Conservation (phyloP, 306 rosid species). For the Luffa aegyptiaca region DNA sequence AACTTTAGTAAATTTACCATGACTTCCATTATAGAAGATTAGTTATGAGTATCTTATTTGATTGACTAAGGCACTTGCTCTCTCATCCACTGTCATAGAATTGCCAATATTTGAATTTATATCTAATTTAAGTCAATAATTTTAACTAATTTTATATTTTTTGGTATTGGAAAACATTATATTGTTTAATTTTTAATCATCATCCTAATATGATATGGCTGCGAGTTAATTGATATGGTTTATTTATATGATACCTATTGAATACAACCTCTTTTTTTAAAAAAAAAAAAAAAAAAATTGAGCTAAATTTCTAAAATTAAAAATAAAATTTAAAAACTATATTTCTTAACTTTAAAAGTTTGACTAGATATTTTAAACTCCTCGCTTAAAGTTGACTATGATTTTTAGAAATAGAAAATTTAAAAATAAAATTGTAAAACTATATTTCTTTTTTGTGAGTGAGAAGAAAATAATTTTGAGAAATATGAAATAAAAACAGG, state of each 20-base stretch:
- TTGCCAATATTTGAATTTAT: background rate
- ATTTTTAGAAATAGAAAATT: background rate
- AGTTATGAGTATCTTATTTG: too few relatives aligned
- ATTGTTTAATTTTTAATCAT: background rate
- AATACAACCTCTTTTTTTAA: too few relatives aligned
- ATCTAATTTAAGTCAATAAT: background rate
- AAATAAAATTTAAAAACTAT: too few relatives aligned
- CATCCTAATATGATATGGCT: background rate
- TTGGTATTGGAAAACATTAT: background rate
- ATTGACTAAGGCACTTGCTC: too few relatives aligned
- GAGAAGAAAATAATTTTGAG: background rate
- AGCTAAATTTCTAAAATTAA: too few relatives aligned
- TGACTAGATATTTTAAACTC: too few relatives aligned
- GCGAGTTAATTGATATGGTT: background rate
- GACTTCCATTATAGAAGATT: too few relatives aligned
- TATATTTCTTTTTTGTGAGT: background rate
- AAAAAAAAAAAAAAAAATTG: too few relatives aligned
- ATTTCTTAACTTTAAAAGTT: too few relatives aligned
- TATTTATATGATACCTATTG: background rate
- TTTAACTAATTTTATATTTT: background rate
- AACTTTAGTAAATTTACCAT: too few relatives aligned
- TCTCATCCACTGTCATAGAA: too few relatives aligned
- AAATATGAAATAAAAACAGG: constrained; percentile 30
- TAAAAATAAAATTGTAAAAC: too few relatives aligned
- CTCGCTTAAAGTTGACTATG: background rate